Evolutionary conservation across 169 alveolate species (phyloP), one percentile per base, ranked within the genome.

Genomic region (Cryptosporidium andersoni): DNA sequence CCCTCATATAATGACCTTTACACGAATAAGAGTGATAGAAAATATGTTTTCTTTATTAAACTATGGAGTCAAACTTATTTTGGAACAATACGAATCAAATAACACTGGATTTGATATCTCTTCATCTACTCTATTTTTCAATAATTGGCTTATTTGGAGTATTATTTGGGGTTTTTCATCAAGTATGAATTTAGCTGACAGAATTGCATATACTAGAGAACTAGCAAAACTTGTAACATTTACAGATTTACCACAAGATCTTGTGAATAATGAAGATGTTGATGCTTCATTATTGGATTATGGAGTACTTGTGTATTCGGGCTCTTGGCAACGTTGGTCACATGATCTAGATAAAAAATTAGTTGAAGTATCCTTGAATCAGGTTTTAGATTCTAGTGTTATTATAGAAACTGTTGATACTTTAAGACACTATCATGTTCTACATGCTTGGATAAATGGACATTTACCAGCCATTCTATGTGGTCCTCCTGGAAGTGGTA

Each of bases 401-500:
- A 97, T 97, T 81, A 96, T 98, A 63, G 95, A 97, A 58, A 98
- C 99, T 0, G 97, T 98, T 60, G 99, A 98, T 90, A 98, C 99
- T 1, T 91, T 97, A 42, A 91, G 99, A 65, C 99, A 98, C 88
- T 94, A 94, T 81, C 97, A 96, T 47, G 96, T 96, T 25, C 91
- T 97, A 42, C 96, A 98, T 58, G 95, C 98, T 0, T 97, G 99
- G 99, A 88, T 97, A 1, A 92, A 96, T 81, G 97, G 95, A 81
- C 96, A 95, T 81, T 91, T 97, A 80, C 99, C 99, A n/a, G 97
- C 97, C 90, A 92, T 97, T 85, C 93, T 97, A 65, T 97, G 99
- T 90, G 99, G 99, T 9, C 99, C 99, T 2, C 99, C 99, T 1
- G 99, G 99, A 45, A 94, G 98, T 51, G 99, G 99, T 49, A 97